These are phyloP conservation scores for Azolla pinnata DNA, from an alignment of 75 land plant species.

Conservation along the genomic window DNA sequence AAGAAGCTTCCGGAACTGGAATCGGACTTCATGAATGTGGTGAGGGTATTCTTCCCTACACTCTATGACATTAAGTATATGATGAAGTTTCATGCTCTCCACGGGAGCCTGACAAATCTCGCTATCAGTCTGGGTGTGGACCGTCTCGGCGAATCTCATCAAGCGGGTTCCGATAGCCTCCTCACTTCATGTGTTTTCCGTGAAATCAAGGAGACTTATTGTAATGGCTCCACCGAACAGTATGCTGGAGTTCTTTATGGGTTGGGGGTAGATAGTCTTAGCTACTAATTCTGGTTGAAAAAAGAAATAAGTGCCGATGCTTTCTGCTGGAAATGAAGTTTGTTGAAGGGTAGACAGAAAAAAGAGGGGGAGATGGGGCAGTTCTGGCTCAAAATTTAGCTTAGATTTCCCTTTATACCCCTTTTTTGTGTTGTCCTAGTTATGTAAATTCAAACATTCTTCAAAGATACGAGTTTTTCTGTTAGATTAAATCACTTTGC, in stretches of 20 bases:
- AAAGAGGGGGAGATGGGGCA: too few relatives aligned
- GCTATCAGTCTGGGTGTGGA: slow-evolving; percentile 42
- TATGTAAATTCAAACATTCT: too few relatives aligned
- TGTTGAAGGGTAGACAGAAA: too few relatives aligned
- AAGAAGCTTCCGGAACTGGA: slow-evolving; percentile 33
- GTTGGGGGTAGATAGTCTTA: slow-evolving; percentile 30
- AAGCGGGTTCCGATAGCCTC: slow-evolving; percentile 61
- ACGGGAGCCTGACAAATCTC: slow-evolving; percentile 50
- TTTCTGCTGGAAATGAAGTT: too few relatives aligned
- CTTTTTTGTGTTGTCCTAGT: too few relatives aligned
- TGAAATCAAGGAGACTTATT: slow-evolving; percentile 41
- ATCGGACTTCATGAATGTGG: slow-evolving; percentile 35
- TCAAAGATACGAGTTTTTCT: too few relatives aligned
- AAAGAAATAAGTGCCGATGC: too few relatives aligned
- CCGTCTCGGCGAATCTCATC: slow-evolving; percentile 46
- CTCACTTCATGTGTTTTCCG: slow-evolving; percentile 44
- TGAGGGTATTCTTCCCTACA: slow-evolving; percentile 41
- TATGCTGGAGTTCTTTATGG: slow-evolving; percentile 67
- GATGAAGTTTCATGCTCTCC: slow-evolving; percentile 37
- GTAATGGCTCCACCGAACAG: slow-evolving; percentile 40
- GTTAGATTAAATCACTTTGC: too few relatives aligned
- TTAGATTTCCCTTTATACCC: too few relatives aligned
- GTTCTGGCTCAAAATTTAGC: too few relatives aligned
- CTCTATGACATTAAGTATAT: slow-evolving; percentile 54
- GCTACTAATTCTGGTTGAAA: too few relatives aligned